Evolutionary conservation across 148 eudicot genomes (phyloP), one percentile per base, ranked within the genome.

Genomic region (Silene conica): DNA sequence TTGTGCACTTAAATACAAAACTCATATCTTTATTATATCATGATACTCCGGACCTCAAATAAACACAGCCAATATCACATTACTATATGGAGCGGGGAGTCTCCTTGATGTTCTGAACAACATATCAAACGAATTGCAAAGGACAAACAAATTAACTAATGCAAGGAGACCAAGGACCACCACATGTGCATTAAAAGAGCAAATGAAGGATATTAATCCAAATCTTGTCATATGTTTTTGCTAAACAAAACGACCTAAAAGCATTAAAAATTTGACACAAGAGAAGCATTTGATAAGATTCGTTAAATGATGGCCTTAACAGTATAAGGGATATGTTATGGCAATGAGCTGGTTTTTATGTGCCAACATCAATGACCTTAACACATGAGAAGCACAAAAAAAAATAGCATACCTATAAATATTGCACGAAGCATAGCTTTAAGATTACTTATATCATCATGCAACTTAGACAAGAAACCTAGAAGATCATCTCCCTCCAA

Each of bases 391-490:
- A 23, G 41, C 15, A 75, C 52, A 63, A 16, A 65, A 63, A 31
- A 70, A 43, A 58, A 63, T 18, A 9, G n/a, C 18, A 56, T 82
- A 96, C 99, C 99, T 71, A 96, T 92, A 67, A 82, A 88, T 82
- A 92, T 90, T 58, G 99, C 99, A 78, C 90, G 94, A 41, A 96
- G 84, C 99, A 96, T 96, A 21, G 96, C 97, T 80, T 85, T 96
- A 23, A 96, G 92, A 75, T 96, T 89, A 83, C 79, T 89, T 22
- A 96, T 87, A 80, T 96, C 99, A 83, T 89, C 74, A 76, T 85
- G 86, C 83, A 96, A 76, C 71, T 70, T 81, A 61, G 87, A 86
- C 69, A 96, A 71, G 80, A 96, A 96, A 67, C 65, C 82, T 68
- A 85, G 76, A 57, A 96, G 91, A 7, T 85, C 91, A 80, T 89